Percentiles rank a stretch among this genome's conserved stretches.
Evolutionary conservation across 139 green algal species (phyloP).

Genomic region (Astrephomene gubernaculifera): DNA sequence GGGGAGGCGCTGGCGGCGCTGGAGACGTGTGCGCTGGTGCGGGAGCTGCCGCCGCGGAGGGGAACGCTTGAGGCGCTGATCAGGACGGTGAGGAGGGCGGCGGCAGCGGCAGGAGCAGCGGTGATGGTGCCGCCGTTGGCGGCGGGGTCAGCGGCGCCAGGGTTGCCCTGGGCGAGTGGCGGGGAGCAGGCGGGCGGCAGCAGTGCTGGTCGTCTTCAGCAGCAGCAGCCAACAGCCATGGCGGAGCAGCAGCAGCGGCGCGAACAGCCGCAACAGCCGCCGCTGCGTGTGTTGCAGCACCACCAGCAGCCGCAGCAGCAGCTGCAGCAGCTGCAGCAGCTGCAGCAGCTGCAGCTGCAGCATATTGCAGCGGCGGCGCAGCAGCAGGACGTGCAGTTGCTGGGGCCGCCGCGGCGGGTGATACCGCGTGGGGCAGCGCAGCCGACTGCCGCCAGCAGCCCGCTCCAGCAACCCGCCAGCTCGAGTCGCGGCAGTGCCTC

Average conservation of each 20-base stretch:
- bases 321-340: neutral
- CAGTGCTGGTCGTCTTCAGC: too few species aligned
- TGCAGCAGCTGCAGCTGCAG: neutral
- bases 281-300: neutral
- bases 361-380: neutral
- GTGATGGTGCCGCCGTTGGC: neutral
- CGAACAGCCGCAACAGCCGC: neutral
- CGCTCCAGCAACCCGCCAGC: too few species aligned
- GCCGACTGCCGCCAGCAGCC: neutral
- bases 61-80: conserved; percentile 8
- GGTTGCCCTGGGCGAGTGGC: too few species aligned
- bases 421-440: neutral
- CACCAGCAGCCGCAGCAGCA: neutral
- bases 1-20: conserved; percentile 40
- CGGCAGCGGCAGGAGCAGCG: neutral
- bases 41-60: conserved; percentile 13
- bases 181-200: too few species aligned
- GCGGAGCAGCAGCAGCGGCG: neutral
- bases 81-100: conserved; percentile 1
- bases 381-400: neutral
- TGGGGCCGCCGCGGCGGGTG: neutral
- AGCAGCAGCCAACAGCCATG: neutral
- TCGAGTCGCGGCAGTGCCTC: too few species aligned
- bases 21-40: conserved; percentile 27
- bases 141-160: too few species aligned